phyloP scores from a whole-genome alignment of 768 basidiomycete genomes.

The Boletus reticulatus region DNA sequence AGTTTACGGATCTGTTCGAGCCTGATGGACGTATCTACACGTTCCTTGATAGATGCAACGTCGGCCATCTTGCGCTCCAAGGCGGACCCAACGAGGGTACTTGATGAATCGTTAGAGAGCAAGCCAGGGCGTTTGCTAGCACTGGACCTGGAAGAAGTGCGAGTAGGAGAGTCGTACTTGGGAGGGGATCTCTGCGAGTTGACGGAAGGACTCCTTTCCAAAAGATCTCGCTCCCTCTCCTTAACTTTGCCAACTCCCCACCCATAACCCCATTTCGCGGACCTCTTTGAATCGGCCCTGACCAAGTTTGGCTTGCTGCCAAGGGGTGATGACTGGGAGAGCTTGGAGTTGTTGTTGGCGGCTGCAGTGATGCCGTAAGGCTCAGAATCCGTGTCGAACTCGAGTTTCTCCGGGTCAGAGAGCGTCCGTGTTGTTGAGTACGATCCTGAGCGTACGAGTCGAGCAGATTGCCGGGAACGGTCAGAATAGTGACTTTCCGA shows the following conservation, averaged over 20 bases:
- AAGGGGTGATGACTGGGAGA: slow-evolving; percentile 39
- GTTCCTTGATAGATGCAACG: slow-evolving; percentile 49
- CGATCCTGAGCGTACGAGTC: slow-evolving; percentile 41
- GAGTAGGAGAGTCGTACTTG: slow-evolving; percentile 31
- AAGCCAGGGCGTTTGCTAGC: slow-evolving; percentile 41
- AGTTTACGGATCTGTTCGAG: slow-evolving; percentile 60
- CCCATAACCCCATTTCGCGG: slow-evolving; percentile 65
- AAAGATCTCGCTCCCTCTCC: slow-evolving; percentile 39
- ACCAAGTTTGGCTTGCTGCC: slow-evolving; percentile 45
- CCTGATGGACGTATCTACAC: slow-evolving; percentile 56
- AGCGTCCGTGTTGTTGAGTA: slow-evolving; percentile 42
- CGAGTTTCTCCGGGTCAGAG: slow-evolving; percentile 45
- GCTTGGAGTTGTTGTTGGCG: slow-evolving; percentile 36
- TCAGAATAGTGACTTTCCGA: slow-evolving; percentile 23
- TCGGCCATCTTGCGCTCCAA: slow-evolving; percentile 69
- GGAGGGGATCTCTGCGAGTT: slow-evolving; percentile 39
- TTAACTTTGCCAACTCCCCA: slow-evolving; percentile 63
- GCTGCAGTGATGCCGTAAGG: slow-evolving; percentile 43
- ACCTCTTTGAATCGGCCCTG: slow-evolving; percentile 55
- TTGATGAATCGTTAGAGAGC: slow-evolving; percentile 61
- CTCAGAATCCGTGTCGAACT: slow-evolving; percentile 62
- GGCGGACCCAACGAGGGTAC: slow-evolving; percentile 75
- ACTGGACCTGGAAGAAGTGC: slow-evolving; percentile 40
- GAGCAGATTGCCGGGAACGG: slow-evolving; percentile 21
- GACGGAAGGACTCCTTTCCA: slow-evolving; percentile 32